Percentiles rank a stretch among this genome's conserved stretches.
Evolutionary conservation across 2,329 filamentous ascomycete genomes (phyloP).

Genomic region (Calonectria hongkongensis): DNA sequence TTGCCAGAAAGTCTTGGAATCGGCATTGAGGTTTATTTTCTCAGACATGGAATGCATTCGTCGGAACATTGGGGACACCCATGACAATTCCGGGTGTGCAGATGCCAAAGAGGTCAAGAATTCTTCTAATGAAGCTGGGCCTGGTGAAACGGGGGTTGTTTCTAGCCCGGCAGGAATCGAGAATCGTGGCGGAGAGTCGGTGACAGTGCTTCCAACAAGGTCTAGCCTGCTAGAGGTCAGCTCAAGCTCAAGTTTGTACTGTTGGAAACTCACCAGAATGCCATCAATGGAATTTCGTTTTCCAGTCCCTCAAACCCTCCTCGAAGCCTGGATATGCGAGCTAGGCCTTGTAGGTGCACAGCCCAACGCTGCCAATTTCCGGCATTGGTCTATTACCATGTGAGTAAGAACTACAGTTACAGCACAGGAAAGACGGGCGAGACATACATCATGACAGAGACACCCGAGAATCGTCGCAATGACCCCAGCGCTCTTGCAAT

Average conservation of each 20-base stretch:
- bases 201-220: conserved; percentile 9
- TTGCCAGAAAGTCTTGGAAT: background rate
- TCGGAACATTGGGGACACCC: background rate
- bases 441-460: conserved; percentile 6
- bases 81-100: background rate
- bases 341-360: background rate
- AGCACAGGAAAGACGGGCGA: too few species aligned
- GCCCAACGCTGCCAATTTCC: conserved; percentile 19
- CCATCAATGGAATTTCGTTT: background rate
- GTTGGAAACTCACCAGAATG: background rate
- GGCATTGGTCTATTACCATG: background rate
- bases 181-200: background rate
- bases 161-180: background rate
- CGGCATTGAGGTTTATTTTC: background rate
- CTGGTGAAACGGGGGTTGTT: too few species aligned
- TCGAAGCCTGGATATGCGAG: background rate
- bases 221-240: conserved; percentile 7
- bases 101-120: background rate
- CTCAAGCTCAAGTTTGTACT: background rate
- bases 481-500: conserved; percentile 5
- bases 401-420: background rate
- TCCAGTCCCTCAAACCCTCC: background rate
- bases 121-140: background rate
- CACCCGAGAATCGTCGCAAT: conserved; percentile 8
- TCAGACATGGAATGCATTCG: background rate